These are phyloP conservation scores for Omphalea diandra DNA, from an alignment of 441 rosid species.

Conservation along the genomic window DNA sequence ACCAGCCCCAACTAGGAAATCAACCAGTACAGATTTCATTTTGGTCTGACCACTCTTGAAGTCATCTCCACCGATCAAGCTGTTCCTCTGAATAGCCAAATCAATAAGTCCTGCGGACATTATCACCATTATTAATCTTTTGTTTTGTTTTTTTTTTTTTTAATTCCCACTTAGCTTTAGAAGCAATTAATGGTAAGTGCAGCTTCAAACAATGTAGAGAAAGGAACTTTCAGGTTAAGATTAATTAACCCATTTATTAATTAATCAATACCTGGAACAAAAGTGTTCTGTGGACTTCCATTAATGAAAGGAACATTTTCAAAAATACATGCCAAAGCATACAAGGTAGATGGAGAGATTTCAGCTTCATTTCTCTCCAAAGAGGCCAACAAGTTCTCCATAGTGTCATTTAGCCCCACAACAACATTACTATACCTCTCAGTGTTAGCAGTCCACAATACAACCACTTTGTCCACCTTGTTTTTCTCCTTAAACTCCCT, in stretches of 20 bases:
- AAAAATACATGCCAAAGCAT: conserved; percentile 73
- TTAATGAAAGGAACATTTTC: conserved; percentile 89
- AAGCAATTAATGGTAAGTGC: not conserved
- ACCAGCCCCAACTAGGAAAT: conserved; percentile 51
- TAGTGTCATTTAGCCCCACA: conserved; percentile 76
- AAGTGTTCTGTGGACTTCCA: conserved; percentile 97
- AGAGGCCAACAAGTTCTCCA: conserved; percentile 73
- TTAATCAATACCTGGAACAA: conserved; percentile 76
- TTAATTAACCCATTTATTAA: conserved; percentile 39
- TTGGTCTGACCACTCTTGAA: conserved; percentile 88
- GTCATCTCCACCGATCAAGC: conserved; percentile 84
- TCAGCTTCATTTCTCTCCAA: conserved; percentile 75
- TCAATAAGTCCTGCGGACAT: conserved; percentile 65
- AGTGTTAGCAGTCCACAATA: conserved; percentile 94
- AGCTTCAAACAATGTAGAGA: not conserved
- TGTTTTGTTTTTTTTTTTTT: conserved; percentile 35
- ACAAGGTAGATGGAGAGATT: conserved; percentile 91
- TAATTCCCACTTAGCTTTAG: not conserved
- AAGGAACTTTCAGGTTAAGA: not conserved
- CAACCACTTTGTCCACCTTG: conserved; percentile 84
- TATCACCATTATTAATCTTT: conserved; percentile 19
- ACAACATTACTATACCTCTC: conserved; percentile 88
- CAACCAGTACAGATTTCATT: conserved; percentile 23
- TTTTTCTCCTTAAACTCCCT: conserved; percentile 89
- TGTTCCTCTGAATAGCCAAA: conserved; percentile 72